These are phyloP conservation scores for Dendrocalamus sinicus DNA, from an alignment of 176 grass and related monocot genomes.

Conservation along the genomic window DNA sequence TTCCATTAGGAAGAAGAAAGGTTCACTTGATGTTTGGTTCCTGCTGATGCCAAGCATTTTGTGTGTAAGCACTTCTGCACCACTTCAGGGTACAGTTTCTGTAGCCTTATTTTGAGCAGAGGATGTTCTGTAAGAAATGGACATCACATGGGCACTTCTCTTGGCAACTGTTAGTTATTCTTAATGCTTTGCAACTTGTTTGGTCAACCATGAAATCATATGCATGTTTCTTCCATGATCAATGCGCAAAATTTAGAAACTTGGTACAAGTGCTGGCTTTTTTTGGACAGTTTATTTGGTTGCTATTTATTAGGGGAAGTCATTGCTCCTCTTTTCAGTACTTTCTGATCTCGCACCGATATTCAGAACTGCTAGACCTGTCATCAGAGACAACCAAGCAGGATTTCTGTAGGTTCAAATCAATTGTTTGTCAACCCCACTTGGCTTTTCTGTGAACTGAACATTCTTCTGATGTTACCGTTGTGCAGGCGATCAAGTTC, in stretches of 20 bases:
- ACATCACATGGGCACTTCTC: slow-evolving; percentile 27
- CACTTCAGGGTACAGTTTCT: slow-evolving; percentile 21
- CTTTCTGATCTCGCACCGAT: background rate
- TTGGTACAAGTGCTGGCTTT: background rate
- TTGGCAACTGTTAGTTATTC: background rate
- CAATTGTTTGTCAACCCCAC: background rate
- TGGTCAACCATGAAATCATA: slow-evolving; percentile 23
- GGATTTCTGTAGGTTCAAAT: slow-evolving; percentile 15
- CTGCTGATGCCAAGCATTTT: slow-evolving; percentile 1
- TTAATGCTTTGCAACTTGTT: slow-evolving; percentile 12
- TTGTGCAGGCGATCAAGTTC: slow-evolving; percentile 36
- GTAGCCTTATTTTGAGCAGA: slow-evolving; percentile 12
- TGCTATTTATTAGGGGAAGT: background rate
- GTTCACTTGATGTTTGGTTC: background rate
- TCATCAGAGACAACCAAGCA: background rate
- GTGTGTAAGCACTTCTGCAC: slow-evolving; percentile 20
- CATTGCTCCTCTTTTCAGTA: slow-evolving; percentile 2
- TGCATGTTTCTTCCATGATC: slow-evolving; percentile 38
- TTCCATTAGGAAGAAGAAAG: background rate
- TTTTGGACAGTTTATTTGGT: background rate
- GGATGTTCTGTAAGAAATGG: slow-evolving; percentile 14
- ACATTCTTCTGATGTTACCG: background rate
- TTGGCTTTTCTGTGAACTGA: slow-evolving; percentile 20
- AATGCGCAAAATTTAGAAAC: background rate
- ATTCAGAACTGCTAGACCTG: slow-evolving; percentile 25